A percentile compares a stretch with the other conserved stretches of the same genome.
Conservation (phyloP, 768 basidiomycete species). For the Trametes maxima region DNA sequence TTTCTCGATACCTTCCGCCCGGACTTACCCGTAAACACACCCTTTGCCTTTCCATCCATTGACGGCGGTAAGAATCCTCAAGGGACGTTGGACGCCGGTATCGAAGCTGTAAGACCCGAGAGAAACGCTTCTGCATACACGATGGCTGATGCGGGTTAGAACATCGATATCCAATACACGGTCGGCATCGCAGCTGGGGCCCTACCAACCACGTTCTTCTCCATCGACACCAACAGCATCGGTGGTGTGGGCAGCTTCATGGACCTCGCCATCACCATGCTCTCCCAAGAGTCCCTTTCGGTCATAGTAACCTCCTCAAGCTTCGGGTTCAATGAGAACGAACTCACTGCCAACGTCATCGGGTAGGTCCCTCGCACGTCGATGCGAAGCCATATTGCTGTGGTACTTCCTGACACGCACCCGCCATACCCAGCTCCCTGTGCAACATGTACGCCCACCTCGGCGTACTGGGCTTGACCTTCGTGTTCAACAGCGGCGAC, state of each 20-base stretch:
- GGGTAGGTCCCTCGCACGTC: constrained; percentile 24
- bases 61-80: background rate
- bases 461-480: constrained; percentile 39
- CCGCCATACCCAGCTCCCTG: constrained; percentile 26
- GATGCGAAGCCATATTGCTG: background rate
- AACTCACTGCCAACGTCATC: constrained; percentile 26
- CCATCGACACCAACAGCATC: constrained; percentile 13
- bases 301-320: constrained; percentile 62
- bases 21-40: background rate
- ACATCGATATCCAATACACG: constrained; percentile 31
- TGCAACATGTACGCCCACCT: constrained; percentile 42
- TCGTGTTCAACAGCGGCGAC: constrained; percentile 43
- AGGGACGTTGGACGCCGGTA: background rate
- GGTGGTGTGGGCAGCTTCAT: constrained; percentile 30
- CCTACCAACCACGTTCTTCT: constrained; percentile 16
- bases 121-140: no score
- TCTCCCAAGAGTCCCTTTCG: constrained; percentile 46
- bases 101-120: background rate
- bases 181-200: constrained; percentile 11
- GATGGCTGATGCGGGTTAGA: constrained; percentile 16
- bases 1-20: background rate
- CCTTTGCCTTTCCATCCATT: background rate
- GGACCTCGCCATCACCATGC: constrained; percentile 58
- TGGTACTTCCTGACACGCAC: background rate
- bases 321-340: constrained; percentile 49